These are phyloP conservation scores for Melocanna baccifera DNA, from an alignment of 176 grass and related monocot species.

Conservation along the genomic window DNA sequence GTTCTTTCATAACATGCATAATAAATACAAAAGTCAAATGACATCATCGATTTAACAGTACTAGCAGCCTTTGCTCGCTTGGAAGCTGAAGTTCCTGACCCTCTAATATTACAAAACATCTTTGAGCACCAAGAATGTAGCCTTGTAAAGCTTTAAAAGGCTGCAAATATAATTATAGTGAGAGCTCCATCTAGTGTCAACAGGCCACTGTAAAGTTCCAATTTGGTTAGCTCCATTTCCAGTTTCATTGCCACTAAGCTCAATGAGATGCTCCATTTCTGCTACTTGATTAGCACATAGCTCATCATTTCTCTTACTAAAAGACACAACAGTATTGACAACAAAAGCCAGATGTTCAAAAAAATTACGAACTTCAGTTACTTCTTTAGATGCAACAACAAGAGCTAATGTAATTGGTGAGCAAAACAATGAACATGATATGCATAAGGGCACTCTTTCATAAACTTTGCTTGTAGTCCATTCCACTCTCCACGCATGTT, in stretches of 20 bases:
- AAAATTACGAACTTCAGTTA: background rate
- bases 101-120: background rate
- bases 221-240: background rate
- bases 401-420: background rate
- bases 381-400: background rate
- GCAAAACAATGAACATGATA: background rate
- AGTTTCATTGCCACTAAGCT: background rate
- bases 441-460: background rate
- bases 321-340: background rate
- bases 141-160: background rate
- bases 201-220: background rate
- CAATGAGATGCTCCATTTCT: background rate
- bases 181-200: background rate
- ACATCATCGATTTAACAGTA: background rate
- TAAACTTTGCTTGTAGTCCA: background rate
- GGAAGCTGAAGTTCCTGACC: background rate
- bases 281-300: background rate
- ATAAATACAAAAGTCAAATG: conserved; percentile 27
- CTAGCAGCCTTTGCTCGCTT: background rate
- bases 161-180: background rate
- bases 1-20: background rate
- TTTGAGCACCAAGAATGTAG: background rate
- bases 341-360: background rate
- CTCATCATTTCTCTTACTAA: background rate
- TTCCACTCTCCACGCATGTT: background rate